Evolutionary conservation across 2,329 filamentous ascomycete species (phyloP).

Genomic region (Exserohilum rostratum): DNA sequence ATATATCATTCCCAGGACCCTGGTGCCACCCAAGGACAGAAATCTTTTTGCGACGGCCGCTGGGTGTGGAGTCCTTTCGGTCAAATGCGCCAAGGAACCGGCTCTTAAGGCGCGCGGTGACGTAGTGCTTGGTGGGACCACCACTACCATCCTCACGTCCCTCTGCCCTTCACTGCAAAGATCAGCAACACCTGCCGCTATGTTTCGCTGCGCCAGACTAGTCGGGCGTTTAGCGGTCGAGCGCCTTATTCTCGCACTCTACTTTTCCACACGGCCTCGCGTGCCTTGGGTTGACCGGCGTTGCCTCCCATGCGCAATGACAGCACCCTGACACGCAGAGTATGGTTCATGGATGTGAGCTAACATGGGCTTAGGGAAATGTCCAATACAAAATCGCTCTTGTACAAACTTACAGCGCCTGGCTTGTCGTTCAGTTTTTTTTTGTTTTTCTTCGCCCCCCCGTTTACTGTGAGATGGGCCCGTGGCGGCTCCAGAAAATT

Average conservation of each 20-base stretch:
- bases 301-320: slow-evolving; percentile 6
- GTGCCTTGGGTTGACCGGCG: neutral
- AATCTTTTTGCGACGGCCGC: slow-evolving; percentile 9
- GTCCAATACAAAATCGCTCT: neutral
- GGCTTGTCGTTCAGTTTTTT: neutral
- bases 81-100: slow-evolving; percentile 11
- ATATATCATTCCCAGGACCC: slow-evolving; percentile 5
- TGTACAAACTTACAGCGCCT: neutral
- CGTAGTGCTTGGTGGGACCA: slow-evolving; percentile 16
- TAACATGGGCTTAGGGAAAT: neutral
- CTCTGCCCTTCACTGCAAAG: slow-evolving; percentile 13
- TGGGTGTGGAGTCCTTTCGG: slow-evolving; percentile 11
- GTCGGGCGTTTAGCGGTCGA: slow-evolving; percentile 1
- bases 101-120: slow-evolving; percentile 19
- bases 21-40: slow-evolving; percentile 3
- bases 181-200: slow-evolving; percentile 14
- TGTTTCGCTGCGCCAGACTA: slow-evolving; percentile 12
- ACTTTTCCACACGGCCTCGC: neutral
- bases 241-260: neutral
- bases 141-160: slow-evolving; percentile 3
- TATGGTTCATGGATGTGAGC: neutral
- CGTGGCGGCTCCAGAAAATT: slow-evolving; percentile 4
- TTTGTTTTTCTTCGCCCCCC: too few species aligned
- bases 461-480: neutral
- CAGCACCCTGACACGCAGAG: neutral